Evolutionary conservation across 2,329 filamentous ascomycete genomes (phyloP), one percentile per base, ranked within the genome.

Genomic region (Calonectria crousiana): DNA sequence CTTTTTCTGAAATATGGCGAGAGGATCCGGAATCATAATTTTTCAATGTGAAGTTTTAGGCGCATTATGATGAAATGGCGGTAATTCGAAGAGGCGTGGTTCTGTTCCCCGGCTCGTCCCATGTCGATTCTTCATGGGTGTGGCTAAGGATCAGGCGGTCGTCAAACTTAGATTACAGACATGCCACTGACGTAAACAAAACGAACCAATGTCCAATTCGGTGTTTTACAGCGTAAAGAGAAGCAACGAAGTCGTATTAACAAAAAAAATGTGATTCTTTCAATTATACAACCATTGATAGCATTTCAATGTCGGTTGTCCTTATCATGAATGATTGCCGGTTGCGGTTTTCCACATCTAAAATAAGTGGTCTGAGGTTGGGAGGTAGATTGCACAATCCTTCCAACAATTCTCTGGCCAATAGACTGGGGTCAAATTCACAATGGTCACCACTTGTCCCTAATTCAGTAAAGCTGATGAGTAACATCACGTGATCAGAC

Each of bases 1-100:
- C 26, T 85, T 0, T 87, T 87, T 38, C 83, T 83, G 72, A 73
- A 81, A 1, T 87, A 83, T 38, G 85, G 86, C 41, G 82, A 84
- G 73, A 81, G 76, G 26, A 82, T 87, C 56, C 81, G 85, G 41
- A 78, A 81, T 67, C 80, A 78, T 76, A 82, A 83, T 77, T 82
- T 58, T 82, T 81, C 41, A 66, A 73, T 23, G 76, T 79, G 18
- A 52, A 77, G 64, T 78, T 80, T 58, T 81, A 56, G 30, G 44
- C 47, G 32, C 32, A 18, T 10, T 49, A 36, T 26, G 36, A 36
- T 34, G 20, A 34, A 52, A 62, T 14, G 47, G 38, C 58, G 56
- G 68, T n/a, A 34, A 71, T 65, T 62, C 9, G 53, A 47, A 56
- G 60, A 36, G 51, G 52, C 26, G 56, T 20, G 36, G 36, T n/a